phyloP scores from a whole-genome alignment of 768 basidiomycete genomes.

The Podaxis sp. region DNA sequence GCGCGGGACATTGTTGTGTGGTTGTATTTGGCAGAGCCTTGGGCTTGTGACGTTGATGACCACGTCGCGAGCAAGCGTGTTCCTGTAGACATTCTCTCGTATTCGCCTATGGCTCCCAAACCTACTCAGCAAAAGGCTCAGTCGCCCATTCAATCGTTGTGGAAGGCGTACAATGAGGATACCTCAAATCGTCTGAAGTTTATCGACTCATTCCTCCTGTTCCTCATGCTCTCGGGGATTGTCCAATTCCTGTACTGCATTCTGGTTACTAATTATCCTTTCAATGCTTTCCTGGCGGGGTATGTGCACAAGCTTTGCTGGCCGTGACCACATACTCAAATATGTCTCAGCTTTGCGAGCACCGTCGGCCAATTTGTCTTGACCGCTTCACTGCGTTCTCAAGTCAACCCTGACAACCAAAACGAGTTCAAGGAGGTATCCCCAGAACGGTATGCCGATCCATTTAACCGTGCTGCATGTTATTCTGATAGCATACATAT shows the following conservation, averaged over 20 bases:
- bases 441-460: constrained; percentile 75
- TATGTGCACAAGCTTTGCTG: constrained; percentile 36
- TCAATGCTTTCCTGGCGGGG: constrained; percentile 97
- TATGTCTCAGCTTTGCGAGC: constrained; percentile 72
- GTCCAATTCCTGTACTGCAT: constrained; percentile 91
- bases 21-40: constrained; percentile 31
- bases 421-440: constrained; percentile 87
- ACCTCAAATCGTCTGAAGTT: constrained; percentile 89
- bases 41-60: constrained; percentile 20
- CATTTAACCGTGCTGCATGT: not conserved
- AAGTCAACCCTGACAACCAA: constrained; percentile 86
- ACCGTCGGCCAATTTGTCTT: constrained; percentile 97
- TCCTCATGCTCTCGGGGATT: constrained; percentile 89
- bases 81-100: constrained; percentile 6
- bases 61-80: constrained; percentile 30
- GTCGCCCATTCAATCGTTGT: constrained; percentile 50
- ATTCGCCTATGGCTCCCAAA: constrained; percentile 34
- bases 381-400: constrained; percentile 86
- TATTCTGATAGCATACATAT: constrained; percentile 11
- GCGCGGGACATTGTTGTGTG: constrained; percentile 25
- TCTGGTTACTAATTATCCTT: constrained; percentile 89
- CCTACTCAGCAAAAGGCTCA: constrained; percentile 26
- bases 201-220: constrained; percentile 89
- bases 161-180: constrained; percentile 72
- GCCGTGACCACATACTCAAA: not conserved